Conservation (phyloP, 2,329 filamentous ascomycete genomes). For the Xylaria digitata region DNA sequence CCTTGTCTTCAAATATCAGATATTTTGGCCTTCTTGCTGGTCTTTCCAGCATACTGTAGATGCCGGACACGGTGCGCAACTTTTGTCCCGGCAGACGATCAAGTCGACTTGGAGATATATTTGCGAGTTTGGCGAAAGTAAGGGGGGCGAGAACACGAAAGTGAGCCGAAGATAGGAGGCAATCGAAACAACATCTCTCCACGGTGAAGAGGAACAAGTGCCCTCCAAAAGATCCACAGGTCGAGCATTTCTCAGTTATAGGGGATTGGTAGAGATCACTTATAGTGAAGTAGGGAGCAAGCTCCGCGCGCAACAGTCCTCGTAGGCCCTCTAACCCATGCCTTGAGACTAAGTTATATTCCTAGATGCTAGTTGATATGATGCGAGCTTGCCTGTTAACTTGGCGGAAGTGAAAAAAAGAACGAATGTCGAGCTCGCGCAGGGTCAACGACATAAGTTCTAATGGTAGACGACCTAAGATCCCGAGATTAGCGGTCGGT, state of each 20-base stretch:
- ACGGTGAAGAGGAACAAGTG: conserved; percentile 40
- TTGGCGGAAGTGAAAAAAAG: conserved; percentile 36
- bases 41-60: conserved; percentile 31
- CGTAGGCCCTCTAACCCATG: conserved; percentile 39
- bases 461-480: conserved; percentile 35
- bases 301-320: conserved; percentile 37
- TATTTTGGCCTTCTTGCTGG: conserved; percentile 24
- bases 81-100: conserved; percentile 12
- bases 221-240: conserved; percentile 35
- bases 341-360: conserved; percentile 39
- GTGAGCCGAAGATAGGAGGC: conserved; percentile 33
- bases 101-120: conserved; percentile 32
- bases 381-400: conserved; percentile 35
- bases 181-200: conserved; percentile 41
- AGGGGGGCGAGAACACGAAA: conserved; percentile 36
- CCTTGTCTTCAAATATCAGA: conserved; percentile 30
- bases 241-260: conserved; percentile 37
- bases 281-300: conserved; percentile 39
- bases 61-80: conserved; percentile 37
- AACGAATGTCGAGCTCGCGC: conserved; percentile 37
- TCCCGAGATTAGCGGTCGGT: conserved; percentile 36
- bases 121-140: conserved; percentile 34
- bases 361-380: conserved; percentile 33
- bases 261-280: conserved; percentile 38
- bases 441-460: conserved; percentile 40